A percentile compares a stretch with the other conserved stretches of the same genome.
These are phyloP conservation scores for Eucalyptus melliodora DNA, from an alignment of 345 rosid species.

Conservation along the genomic window DNA sequence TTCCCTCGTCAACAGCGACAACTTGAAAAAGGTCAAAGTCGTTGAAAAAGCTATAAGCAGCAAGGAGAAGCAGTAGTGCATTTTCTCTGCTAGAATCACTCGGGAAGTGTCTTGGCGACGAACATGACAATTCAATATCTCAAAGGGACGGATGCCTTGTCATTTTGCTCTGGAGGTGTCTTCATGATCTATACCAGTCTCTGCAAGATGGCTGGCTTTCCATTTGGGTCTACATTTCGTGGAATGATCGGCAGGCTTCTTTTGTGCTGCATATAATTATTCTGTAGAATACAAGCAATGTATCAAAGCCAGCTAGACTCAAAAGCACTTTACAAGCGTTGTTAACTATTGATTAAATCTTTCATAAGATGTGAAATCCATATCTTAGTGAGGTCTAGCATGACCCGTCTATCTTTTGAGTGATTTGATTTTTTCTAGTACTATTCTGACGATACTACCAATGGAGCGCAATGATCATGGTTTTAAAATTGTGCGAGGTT, in stretches of 20 bases:
- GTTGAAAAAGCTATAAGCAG: conserved; percentile 52
- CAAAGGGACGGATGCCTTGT: not conserved
- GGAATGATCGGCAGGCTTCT: not conserved
- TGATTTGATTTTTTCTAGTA: not conserved
- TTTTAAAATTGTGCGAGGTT: too few species aligned
- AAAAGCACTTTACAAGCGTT: not conserved
- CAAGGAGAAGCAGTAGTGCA: conserved; percentile 20
- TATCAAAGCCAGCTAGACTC: not conserved
- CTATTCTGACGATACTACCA: not conserved
- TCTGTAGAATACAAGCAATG: not conserved
- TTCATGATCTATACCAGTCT: not conserved
- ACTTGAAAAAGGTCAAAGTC: conserved; percentile 50
- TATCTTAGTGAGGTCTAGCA: not conserved
- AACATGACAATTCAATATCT: not conserved
- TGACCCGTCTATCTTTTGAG: not conserved
- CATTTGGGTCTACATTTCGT: not conserved
- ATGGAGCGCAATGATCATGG: not conserved
- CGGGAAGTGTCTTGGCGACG: not conserved
- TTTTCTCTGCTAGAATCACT: not conserved
- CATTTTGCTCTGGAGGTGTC: not conserved
- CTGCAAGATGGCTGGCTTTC: not conserved
- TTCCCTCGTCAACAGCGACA: conserved; percentile 58
- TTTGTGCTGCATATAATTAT: not conserved
- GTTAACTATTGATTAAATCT: not conserved
- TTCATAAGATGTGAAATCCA: not conserved